Conservation (phyloP, 108 stramenopile species). For the Cyclotella baltica region DNA sequence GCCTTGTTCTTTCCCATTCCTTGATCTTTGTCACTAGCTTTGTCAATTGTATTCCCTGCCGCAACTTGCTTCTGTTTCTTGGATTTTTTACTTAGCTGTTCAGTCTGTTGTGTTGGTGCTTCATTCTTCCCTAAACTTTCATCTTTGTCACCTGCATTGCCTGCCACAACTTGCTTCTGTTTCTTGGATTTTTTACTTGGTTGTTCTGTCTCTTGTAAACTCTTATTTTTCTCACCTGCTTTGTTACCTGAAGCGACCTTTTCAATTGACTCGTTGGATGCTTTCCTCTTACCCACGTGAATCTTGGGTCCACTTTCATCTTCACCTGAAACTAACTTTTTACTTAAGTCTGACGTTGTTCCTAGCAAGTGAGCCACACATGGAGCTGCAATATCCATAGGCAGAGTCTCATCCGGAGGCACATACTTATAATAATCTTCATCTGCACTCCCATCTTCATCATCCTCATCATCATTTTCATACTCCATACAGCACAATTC, state of each 20-base stretch:
- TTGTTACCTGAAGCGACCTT: too few species aligned
- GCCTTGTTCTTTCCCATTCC: too few species aligned
- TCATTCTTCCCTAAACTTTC: too few species aligned
- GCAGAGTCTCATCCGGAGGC: constrained; percentile 77
- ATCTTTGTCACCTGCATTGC: too few species aligned
- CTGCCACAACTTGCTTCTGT: too few species aligned
- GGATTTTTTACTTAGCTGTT: too few species aligned
- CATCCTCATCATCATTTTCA: constrained; percentile 62
- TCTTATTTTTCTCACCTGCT: background rate
- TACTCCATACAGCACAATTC: constrained; percentile 75
- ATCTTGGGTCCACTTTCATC: background rate
- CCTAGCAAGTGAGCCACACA: constrained; percentile 55
- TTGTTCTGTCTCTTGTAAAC: background rate
- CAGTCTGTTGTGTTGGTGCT: too few species aligned
- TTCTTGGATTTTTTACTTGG: too few species aligned
- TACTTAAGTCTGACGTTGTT: background rate
- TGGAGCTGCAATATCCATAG: constrained; percentile 63
- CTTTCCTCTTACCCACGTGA: background rate
- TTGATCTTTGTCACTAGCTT: too few species aligned
- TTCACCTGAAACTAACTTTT: background rate
- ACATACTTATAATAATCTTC: constrained; percentile 81
- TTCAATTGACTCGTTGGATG: too few species aligned
- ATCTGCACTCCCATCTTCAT: constrained; percentile 61
- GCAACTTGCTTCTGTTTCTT: too few species aligned
- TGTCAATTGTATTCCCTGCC: too few species aligned